Conservation (phyloP, 2,329 filamentous ascomycete genomes). For the Scytalidium lignicola region DNA sequence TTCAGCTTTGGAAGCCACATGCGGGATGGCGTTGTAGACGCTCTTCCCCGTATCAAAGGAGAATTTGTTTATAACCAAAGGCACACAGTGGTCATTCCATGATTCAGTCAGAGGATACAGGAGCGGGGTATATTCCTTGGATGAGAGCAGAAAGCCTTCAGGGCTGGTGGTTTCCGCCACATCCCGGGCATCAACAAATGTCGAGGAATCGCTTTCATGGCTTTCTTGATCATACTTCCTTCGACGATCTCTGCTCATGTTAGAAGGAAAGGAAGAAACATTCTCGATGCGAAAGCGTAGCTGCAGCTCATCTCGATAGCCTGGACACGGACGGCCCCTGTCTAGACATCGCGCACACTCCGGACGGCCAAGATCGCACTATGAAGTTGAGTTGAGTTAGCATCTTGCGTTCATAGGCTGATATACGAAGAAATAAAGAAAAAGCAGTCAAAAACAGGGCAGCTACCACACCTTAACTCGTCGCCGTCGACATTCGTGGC, state of each 20-base stretch:
- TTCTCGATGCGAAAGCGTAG: not conserved
- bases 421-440: too few species aligned
- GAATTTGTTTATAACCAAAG: not conserved
- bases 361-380: not conserved
- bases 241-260: not conserved
- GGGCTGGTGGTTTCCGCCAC: too few species aligned
- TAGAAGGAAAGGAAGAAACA: not conserved
- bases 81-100: not conserved
- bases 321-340: not conserved
- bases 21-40: not conserved
- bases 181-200: too few species aligned
- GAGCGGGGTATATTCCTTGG: not conserved
- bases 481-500: not conserved
- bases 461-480: not conserved
- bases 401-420: too few species aligned
- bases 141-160: not conserved
- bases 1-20: not conserved
- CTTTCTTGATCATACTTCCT: not conserved
- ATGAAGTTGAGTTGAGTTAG: too few species aligned
- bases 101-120: not conserved
- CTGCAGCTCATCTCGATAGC: not conserved
- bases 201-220: too few species aligned
- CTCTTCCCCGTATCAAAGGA: not conserved
- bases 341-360: not conserved
- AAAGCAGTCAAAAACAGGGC: too few species aligned